These are phyloP conservation scores for Aspergillus heteromorphus DNA, from an alignment of 495 filamentous ascomycete genomes.

Conservation along the genomic window DNA sequence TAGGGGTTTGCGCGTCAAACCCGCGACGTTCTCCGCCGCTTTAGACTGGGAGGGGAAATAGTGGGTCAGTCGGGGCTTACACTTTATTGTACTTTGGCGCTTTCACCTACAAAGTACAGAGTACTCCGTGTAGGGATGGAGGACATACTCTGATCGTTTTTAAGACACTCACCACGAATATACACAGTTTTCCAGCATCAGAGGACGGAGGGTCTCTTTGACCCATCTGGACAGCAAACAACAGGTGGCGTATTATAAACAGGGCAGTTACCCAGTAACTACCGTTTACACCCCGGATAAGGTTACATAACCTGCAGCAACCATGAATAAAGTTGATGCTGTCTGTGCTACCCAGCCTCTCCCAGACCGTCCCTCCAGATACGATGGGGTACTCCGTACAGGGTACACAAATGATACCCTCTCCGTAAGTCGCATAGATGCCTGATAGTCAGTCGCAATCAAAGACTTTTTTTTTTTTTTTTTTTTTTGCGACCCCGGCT, in stretches of 20 bases:
- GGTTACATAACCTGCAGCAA: not conserved
- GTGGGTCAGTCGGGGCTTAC: too few species aligned
- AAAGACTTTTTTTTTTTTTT: not conserved
- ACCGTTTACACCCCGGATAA: not conserved
- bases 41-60: not conserved
- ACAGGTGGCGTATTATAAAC: not conserved
- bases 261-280: not conserved
- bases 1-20: slow-evolving; percentile 14
- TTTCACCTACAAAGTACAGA: too few species aligned
- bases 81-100: too few species aligned
- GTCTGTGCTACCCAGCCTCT: not conserved
- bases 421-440: too few species aligned
- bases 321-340: slow-evolving; percentile 1
- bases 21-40: not conserved
- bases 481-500: not conserved
- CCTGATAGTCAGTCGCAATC: not conserved
- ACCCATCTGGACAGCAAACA: not conserved
- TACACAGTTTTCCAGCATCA: too few species aligned
- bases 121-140: too few species aligned
- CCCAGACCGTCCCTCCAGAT: too few species aligned
- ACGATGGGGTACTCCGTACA: too few species aligned
- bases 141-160: not conserved
- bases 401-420: not conserved
- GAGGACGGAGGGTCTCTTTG: too few species aligned
- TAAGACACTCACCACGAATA: too few species aligned